phyloP scores from a whole-genome alignment of 176 grass and related monocot genomes.

The Neostapfia colusana region DNA sequence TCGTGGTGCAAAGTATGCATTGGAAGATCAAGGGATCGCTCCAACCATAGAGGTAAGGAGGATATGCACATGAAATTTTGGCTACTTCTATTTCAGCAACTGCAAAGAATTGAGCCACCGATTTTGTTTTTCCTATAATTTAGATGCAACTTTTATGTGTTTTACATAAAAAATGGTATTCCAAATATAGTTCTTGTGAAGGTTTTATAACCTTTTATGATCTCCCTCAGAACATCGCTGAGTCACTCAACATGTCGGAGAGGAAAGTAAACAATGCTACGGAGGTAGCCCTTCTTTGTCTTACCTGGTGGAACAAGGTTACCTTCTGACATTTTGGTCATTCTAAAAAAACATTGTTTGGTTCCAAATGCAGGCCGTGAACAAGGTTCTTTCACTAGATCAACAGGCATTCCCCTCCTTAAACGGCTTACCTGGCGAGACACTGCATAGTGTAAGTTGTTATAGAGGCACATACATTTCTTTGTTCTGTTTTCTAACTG shows the following conservation, averaged over 20 bases:
- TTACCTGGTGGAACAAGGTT: neutral
- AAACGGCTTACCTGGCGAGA: constrained; percentile 69
- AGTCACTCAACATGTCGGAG: constrained; percentile 67
- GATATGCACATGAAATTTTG: neutral
- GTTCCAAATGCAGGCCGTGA: constrained; percentile 59
- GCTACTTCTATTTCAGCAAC: neutral
- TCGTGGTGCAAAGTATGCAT: constrained; percentile 64
- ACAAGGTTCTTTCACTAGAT: constrained; percentile 85
- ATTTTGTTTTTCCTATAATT: neutral
- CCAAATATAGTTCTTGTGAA: neutral
- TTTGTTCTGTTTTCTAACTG: neutral
- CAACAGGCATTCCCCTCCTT: constrained; percentile 79
- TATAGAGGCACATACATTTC: constrained; percentile 20
- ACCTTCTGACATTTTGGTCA: constrained; percentile 32
- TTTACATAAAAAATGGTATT: neutral
- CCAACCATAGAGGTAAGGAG: constrained; percentile 71
- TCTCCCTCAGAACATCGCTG: constrained; percentile 74
- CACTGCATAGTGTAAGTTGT: constrained; percentile 75
- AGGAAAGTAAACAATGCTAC: constrained; percentile 86
- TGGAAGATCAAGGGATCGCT: constrained; percentile 82
- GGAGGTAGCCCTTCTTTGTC: constrained; percentile 46
- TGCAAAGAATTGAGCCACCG: neutral
- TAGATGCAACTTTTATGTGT: neutral
- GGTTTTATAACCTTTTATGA: constrained; percentile 11
- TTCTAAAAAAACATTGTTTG: constrained; percentile 31